A percentile compares a stretch with the other conserved stretches of the same genome.
Evolutionary conservation across 306 rosid genomes (phyloP).

Genomic region (Pyrus pyrifolia): DNA sequence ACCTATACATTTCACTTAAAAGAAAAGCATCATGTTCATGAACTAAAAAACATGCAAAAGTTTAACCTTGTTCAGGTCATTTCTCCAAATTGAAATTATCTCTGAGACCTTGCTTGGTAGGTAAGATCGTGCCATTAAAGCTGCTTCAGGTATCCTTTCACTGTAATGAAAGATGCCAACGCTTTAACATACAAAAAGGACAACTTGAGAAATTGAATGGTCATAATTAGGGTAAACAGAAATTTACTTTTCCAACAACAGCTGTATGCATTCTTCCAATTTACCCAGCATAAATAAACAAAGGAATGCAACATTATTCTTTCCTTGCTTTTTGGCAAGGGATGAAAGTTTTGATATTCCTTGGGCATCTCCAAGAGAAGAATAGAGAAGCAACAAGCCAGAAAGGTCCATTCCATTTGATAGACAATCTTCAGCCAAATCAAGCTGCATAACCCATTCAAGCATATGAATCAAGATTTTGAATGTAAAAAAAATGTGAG

Average conservation of each 20-base stretch:
- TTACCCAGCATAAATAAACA: constrained; percentile 87
- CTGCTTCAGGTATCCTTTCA: constrained; percentile 98
- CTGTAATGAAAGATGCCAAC: constrained; percentile 34
- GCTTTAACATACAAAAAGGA: constrained; percentile 5
- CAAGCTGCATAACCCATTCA: constrained; percentile 56
- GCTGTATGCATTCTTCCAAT: constrained; percentile 90
- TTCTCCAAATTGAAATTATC: constrained; percentile 87
- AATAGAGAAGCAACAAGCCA: constrained; percentile 83
- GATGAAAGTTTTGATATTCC: constrained; percentile 74
- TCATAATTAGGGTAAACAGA: background rate
- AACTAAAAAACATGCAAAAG: background rate
- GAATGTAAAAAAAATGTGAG: background rate
- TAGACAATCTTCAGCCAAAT: constrained; percentile 94
- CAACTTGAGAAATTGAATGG: background rate
- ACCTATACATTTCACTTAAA: background rate
- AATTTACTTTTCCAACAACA: constrained; percentile 75
- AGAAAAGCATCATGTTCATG: background rate
- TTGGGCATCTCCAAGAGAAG: constrained; percentile 93
- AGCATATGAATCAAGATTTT: constrained; percentile 1
- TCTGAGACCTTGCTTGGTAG: constrained; percentile 97
- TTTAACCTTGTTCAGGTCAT: constrained; percentile 75
- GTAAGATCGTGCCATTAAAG: constrained; percentile 96
- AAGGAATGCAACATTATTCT: constrained; percentile 88
- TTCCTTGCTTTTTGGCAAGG: constrained; percentile 93
- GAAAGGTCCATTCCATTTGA: constrained; percentile 77